Percentiles rank a stretch among this genome's conserved stretches.
phyloP scores from a whole-genome alignment of 148 eudicot genomes.

The Cornus kousa region DNA sequence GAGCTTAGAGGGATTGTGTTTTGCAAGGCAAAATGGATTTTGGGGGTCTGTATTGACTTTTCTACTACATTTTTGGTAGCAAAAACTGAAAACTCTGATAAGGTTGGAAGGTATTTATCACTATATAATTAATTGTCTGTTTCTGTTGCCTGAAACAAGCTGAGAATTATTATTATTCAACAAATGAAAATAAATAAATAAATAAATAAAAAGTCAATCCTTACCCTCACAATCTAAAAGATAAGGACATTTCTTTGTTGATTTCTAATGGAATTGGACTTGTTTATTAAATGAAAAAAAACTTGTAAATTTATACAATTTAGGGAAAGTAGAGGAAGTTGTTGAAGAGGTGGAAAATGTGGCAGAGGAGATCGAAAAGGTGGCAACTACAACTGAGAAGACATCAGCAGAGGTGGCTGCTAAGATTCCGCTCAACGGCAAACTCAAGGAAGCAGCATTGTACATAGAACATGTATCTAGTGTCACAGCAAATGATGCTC shows the following conservation, averaged over 20 bases:
- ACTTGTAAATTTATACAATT: not conserved
- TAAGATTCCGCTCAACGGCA: slow-evolving; percentile 39
- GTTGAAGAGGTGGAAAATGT: slow-evolving; percentile 51
- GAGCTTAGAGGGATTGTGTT: not conserved
- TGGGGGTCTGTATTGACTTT: slow-evolving; percentile 42
- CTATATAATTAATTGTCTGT: no score
- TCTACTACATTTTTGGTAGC: slow-evolving; percentile 46
- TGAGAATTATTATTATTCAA: no score
- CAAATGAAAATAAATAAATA: no score
- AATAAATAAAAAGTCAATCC: no score
- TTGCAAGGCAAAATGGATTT: slow-evolving; percentile 43
- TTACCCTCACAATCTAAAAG: no score
- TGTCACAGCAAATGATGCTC: slow-evolving; percentile 48
- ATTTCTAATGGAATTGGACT: no score
- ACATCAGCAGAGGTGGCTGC: slow-evolving; percentile 47
- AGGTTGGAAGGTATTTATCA: slow-evolving; percentile 57
- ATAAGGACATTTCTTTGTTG: no score
- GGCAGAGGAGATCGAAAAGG: slow-evolving; percentile 63
- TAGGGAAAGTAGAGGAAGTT: slow-evolving; percentile 52
- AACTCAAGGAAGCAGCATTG: slow-evolving; percentile 49
- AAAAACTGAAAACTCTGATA: slow-evolving; percentile 45
- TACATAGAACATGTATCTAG: slow-evolving; percentile 43
- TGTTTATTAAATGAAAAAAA: no score
- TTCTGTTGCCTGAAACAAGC: no score
- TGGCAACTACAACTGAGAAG: slow-evolving; percentile 53